phyloP scores from a whole-genome alignment of 352 stramenopile species.

The Globisporangium alternatum region DNA sequence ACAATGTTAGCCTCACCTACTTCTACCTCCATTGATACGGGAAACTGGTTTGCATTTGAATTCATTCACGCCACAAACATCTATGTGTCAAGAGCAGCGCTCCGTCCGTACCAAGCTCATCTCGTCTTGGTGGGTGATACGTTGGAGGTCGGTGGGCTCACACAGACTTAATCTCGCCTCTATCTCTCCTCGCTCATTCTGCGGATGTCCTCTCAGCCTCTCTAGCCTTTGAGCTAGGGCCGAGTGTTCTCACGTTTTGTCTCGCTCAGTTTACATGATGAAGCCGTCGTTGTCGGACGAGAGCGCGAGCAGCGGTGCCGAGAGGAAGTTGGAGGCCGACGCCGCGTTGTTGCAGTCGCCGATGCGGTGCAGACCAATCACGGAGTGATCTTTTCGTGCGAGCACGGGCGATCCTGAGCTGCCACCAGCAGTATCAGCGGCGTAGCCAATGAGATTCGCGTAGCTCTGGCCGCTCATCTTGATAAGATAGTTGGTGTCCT shows the following conservation, averaged over 20 bases:
- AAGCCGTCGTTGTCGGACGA: slow-evolving; percentile 33
- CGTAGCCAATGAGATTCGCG: slow-evolving; percentile 27
- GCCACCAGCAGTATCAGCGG: slow-evolving; percentile 33
- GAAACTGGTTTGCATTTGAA: too few species aligned
- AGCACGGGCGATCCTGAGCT: slow-evolving; percentile 36
- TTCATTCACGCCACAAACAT: too few species aligned
- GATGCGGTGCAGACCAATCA: slow-evolving; percentile 38
- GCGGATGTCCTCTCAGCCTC: background rate
- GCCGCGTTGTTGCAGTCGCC: slow-evolving; percentile 41
- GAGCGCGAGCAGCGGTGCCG: slow-evolving; percentile 20
- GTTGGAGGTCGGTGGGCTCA: background rate
- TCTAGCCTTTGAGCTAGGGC: too few species aligned
- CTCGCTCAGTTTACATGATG: background rate
- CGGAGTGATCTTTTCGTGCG: slow-evolving; percentile 18
- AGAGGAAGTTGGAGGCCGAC: slow-evolving; percentile 20
- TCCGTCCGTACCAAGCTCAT: too few species aligned
- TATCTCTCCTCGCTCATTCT: background rate
- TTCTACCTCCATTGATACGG: too few species aligned
- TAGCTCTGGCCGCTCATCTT: slow-evolving; percentile 27
- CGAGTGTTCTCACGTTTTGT: too few species aligned
- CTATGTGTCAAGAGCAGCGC: too few species aligned
- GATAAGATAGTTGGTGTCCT: slow-evolving; percentile 30
- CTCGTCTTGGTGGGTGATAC: too few species aligned
- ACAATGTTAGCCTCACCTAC: too few species aligned
- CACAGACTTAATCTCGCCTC: background rate